Percentiles rank a stretch among this genome's conserved stretches.
phyloP scores from a whole-genome alignment of 2,329 filamentous ascomycete species.

The Didymella sp. region DNA sequence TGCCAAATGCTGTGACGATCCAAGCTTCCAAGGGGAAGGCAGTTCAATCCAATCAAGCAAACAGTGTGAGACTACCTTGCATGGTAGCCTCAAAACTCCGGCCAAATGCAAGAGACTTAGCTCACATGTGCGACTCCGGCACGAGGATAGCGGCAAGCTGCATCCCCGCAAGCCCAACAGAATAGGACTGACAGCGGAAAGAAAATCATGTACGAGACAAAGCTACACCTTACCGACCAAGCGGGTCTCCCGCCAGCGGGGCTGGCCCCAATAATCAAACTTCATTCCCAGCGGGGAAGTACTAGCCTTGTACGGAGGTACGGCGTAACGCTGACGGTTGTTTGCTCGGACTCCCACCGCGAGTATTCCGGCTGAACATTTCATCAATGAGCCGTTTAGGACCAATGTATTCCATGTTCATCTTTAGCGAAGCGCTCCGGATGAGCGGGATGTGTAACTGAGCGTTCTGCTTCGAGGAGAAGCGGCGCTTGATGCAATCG shows the following conservation, averaged over 20 bases:
- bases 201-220: constrained; percentile 35
- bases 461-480: constrained; percentile 65
- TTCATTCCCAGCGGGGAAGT: constrained; percentile 13
- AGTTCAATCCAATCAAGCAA: constrained; percentile 9
- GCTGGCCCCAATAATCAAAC: constrained; percentile 26
- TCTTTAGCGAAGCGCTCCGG: constrained; percentile 58
- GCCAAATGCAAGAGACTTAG: constrained; percentile 17
- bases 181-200: constrained; percentile 34
- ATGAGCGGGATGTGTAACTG: constrained; percentile 61
- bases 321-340: constrained; percentile 38
- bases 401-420: constrained; percentile 67
- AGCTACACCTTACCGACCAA: constrained; percentile 27
- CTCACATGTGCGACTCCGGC: constrained; percentile 22
- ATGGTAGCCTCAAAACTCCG: constrained; percentile 29
- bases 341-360: constrained; percentile 32
- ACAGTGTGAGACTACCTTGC: constrained; percentile 17
- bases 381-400: constrained; percentile 69
- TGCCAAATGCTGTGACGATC: constrained; percentile 16
- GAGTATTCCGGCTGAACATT: constrained; percentile 62
- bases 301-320: constrained; percentile 23
- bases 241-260: constrained; percentile 23
- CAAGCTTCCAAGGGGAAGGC: constrained; percentile 13
- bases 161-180: constrained; percentile 29
- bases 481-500: constrained; percentile 84
- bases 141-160: constrained; percentile 18